Evolutionary conservation across 371 early-diverging fungal species (phyloP).

Genomic region (Syncephalastrum racemosum): DNA sequence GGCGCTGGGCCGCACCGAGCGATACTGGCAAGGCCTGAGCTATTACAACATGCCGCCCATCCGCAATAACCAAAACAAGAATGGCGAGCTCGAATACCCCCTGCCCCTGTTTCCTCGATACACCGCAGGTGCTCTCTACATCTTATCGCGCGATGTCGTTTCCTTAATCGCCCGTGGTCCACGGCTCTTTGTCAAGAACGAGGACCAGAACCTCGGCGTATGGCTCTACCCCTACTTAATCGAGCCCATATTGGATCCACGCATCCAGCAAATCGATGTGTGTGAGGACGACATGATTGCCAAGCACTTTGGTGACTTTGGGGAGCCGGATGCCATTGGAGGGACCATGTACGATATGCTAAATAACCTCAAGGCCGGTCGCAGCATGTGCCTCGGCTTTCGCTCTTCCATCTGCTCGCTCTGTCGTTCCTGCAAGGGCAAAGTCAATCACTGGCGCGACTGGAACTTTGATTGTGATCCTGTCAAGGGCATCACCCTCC

Average conservation of each 20-base stretch:
- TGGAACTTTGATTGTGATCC: constrained; percentile 63
- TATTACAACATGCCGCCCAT: constrained; percentile 56
- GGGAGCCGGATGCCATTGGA: constrained; percentile 51
- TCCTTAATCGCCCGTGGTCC: constrained; percentile 57
- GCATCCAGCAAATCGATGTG: constrained; percentile 64
- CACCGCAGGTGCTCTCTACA: constrained; percentile 61
- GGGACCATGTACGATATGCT: constrained; percentile 60
- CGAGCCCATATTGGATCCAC: constrained; percentile 53
- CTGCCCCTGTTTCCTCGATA: constrained; percentile 55
- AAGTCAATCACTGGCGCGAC: constrained; percentile 56
- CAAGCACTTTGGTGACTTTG: constrained; percentile 61
- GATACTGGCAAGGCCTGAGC: constrained; percentile 65
- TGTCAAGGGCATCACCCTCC: constrained; percentile 54
- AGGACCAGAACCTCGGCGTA: constrained; percentile 60
- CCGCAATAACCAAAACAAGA: constrained; percentile 43
- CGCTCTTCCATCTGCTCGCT: constrained; percentile 49
- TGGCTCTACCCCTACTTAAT: constrained; percentile 63
- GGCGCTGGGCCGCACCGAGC: constrained; percentile 45
- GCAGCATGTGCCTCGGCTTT: constrained; percentile 47
- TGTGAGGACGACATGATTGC: constrained; percentile 66
- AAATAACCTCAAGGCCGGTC: constrained; percentile 42
- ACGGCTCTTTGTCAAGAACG: constrained; percentile 54
- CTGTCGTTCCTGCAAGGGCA: constrained; percentile 59
- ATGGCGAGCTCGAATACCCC: constrained; percentile 43
- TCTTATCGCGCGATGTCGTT: constrained; percentile 58